These are phyloP conservation scores for Lentithecium fluviatile DNA, from an alignment of 495 filamentous ascomycete genomes.

Conservation along the genomic window DNA sequence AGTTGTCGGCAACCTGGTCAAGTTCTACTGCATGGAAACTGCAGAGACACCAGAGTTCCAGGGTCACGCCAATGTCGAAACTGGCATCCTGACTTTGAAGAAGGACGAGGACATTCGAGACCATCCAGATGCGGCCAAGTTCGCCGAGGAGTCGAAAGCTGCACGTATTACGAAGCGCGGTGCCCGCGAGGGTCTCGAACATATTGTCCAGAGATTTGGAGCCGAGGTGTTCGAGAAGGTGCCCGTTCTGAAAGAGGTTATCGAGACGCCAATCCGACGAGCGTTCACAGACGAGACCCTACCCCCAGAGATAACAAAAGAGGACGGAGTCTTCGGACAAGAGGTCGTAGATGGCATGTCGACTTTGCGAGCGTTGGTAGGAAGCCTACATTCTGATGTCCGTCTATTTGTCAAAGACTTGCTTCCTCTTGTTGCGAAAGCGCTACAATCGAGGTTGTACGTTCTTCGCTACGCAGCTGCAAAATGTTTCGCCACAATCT, in stretches of 20 bases:
- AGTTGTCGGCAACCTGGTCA: constrained; percentile 87
- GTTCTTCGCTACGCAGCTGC: constrained; percentile 95
- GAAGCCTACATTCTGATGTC: constrained; percentile 72
- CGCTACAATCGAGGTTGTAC: constrained; percentile 78
- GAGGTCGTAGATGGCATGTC: constrained; percentile 92
- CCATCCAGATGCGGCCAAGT: constrained; percentile 82
- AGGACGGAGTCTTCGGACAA: constrained; percentile 73
- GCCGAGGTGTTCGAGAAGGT: constrained; percentile 70
- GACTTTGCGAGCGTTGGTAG: constrained; percentile 82
- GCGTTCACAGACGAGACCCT: constrained; percentile 70
- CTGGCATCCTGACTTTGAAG: constrained; percentile 81
- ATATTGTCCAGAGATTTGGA: constrained; percentile 76
- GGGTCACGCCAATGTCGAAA: constrained; percentile 68
- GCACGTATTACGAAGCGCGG: constrained; percentile 87
- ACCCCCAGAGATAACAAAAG: constrained; percentile 65
- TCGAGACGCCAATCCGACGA: constrained; percentile 72
- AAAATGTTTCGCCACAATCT: constrained; percentile 95
- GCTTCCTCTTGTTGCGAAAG: constrained; percentile 83
- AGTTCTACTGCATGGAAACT: constrained; percentile 95
- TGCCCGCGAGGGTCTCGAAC: constrained; percentile 91
- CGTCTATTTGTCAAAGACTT: constrained; percentile 75
- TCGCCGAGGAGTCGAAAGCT: constrained; percentile 78
- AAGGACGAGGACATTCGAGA: constrained; percentile 97
- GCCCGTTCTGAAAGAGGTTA: constrained; percentile 73
- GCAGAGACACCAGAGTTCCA: constrained; percentile 96